Evolutionary conservation across 2,329 filamentous ascomycete genomes (phyloP).

Genomic region (Ascocoryne sarcoides): DNA sequence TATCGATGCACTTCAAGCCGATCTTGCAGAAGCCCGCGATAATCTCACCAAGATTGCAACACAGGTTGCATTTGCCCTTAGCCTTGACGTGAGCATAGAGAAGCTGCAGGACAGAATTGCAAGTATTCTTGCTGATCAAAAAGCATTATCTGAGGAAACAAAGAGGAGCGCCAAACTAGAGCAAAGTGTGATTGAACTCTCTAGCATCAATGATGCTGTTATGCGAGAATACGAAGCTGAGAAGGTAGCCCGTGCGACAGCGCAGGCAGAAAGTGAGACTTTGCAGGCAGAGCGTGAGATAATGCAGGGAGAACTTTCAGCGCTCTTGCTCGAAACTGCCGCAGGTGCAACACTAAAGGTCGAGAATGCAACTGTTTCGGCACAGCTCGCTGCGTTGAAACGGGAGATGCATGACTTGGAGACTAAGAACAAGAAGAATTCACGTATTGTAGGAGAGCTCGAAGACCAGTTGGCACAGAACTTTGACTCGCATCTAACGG

Average conservation of each 20-base stretch:
- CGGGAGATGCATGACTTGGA: conserved; percentile 56
- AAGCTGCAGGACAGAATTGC: conserved; percentile 56
- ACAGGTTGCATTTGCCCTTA: conserved; percentile 51
- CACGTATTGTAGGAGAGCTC: conserved; percentile 84
- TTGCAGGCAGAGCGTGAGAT: no score
- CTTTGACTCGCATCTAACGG: conserved; percentile 84
- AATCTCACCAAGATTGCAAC: conserved; percentile 56
- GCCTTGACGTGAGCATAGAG: conserved; percentile 58
- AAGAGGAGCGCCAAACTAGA: conserved; percentile 50
- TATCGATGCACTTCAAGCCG: conserved; percentile 47
- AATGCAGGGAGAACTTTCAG: conserved; percentile 45
- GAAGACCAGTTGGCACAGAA: conserved; percentile 94
- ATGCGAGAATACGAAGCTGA: conserved; percentile 45
- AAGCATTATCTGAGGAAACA: conserved; percentile 50
- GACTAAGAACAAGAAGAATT: conserved; percentile 77
- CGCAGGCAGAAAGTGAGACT: no score
- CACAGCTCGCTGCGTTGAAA: conserved; percentile 54
- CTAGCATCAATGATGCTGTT: conserved; percentile 48
- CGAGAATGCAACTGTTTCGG: conserved; percentile 39
- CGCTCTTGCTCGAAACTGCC: conserved; percentile 40
- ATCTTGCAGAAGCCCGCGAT: conserved; percentile 57
- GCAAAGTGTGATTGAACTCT: conserved; percentile 45
- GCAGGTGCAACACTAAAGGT: conserved; percentile 37
- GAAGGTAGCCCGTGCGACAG: no score
- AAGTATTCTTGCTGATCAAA: conserved; percentile 48